Conservation (phyloP, 2,329 filamentous ascomycete genomes). For the Dactylonectria macrodidyma region DNA sequence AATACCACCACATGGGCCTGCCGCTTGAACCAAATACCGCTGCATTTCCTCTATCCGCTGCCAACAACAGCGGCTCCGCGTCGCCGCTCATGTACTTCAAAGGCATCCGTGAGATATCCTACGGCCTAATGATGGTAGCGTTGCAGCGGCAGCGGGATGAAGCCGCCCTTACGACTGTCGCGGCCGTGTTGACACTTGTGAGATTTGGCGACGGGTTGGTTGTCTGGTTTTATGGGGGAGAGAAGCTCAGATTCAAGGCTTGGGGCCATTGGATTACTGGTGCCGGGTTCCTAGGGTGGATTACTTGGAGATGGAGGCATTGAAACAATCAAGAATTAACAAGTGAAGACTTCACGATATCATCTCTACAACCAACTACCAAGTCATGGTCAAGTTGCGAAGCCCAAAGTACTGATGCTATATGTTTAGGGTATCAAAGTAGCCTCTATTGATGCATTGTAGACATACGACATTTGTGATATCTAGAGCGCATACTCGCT, state of each 20-base stretch:
- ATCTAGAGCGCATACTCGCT: too few relatives aligned
- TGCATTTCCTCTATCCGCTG: too few relatives aligned
- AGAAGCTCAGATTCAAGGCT: constrained; percentile 40
- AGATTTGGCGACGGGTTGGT: constrained; percentile 52
- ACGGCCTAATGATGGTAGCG: constrained; percentile 48
- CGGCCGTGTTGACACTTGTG: constrained; percentile 48
- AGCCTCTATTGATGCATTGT: too few relatives aligned
- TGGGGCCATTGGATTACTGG: constrained; percentile 48
- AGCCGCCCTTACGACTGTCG: constrained; percentile 48
- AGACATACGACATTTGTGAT: too few relatives aligned
- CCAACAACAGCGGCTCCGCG: not conserved
- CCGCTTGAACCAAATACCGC: constrained; percentile 34
- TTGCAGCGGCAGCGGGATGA: constrained; percentile 50
- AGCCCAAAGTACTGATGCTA: too few relatives aligned
- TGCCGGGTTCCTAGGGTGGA: constrained; percentile 46
- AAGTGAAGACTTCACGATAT: too few relatives aligned
- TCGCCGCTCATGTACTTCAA: constrained; percentile 56
- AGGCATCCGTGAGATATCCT: constrained; percentile 52
- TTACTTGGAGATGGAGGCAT: constrained; percentile 41
- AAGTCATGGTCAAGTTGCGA: too few relatives aligned
- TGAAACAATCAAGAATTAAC: not conserved
- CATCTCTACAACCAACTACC: too few relatives aligned
- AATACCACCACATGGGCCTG: constrained; percentile 46
- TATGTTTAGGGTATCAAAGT: too few relatives aligned
- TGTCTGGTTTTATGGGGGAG: constrained; percentile 51